phyloP scores from a whole-genome alignment of 208 protist genomes.

The Crithidia expoeki region DNA sequence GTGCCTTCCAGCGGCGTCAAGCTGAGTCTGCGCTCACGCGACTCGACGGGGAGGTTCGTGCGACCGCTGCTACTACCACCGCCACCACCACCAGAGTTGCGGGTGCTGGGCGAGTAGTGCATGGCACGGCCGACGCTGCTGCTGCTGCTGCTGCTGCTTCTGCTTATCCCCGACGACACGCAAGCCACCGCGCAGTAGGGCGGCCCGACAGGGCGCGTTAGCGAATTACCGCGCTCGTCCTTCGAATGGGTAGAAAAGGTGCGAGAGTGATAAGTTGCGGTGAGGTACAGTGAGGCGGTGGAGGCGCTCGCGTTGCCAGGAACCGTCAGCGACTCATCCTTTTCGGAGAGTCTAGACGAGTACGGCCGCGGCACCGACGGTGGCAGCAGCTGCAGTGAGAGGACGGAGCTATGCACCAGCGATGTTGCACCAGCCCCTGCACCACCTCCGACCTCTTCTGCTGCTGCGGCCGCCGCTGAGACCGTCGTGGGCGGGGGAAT shows the following conservation, averaged over 20 bases:
- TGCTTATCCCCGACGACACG: background rate
- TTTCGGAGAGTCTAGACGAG: background rate
- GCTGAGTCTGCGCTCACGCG: conserved; percentile 2
- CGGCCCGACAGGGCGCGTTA: background rate
- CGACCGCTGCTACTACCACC: too few species aligned
- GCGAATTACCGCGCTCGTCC: background rate
- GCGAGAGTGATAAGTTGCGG: background rate
- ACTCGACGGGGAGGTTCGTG: background rate
- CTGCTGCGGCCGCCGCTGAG: too few species aligned
- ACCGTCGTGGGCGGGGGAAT: background rate
- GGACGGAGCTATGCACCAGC: background rate
- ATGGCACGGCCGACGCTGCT: background rate
- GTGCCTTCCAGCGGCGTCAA: background rate
- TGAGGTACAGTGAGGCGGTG: background rate
- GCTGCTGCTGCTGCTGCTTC: conserved; percentile 6
- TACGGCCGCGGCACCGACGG: conserved; percentile 7
- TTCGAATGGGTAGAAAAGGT: background rate
- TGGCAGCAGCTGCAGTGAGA: background rate
- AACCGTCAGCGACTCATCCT: background rate
- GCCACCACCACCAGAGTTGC: background rate
- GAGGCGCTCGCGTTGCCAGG: background rate
- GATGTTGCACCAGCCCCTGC: too few species aligned
- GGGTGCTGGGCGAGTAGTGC: background rate
- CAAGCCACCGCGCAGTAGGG: background rate
- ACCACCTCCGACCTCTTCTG: background rate